These are phyloP conservation scores for Candida ascalaphidarum DNA, from an alignment of 805 yeast species.

Conservation along the genomic window DNA sequence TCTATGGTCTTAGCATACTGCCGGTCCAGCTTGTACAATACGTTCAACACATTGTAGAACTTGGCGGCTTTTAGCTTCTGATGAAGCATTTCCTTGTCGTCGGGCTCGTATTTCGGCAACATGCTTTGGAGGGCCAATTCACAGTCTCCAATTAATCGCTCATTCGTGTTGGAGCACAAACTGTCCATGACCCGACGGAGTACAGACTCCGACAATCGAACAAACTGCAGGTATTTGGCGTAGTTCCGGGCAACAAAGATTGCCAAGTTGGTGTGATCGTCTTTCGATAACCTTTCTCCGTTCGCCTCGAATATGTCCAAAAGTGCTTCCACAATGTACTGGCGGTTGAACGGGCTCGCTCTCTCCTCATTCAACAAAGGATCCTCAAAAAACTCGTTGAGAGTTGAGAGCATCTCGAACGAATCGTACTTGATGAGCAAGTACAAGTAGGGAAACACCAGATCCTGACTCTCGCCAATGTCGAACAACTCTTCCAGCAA, in stretches of 20 bases:
- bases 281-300: slow-evolving; percentile 9
- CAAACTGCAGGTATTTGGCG: slow-evolving; percentile 79
- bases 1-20: slow-evolving; percentile 45
- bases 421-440: slow-evolving; percentile 48
- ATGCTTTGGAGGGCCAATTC: slow-evolving; percentile 72
- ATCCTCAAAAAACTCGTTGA: slow-evolving; percentile 84
- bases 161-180: slow-evolving; percentile 37
- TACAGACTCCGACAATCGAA: slow-evolving; percentile 57
- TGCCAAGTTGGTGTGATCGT: slow-evolving; percentile 33
- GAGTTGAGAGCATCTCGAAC: slow-evolving; percentile 50
- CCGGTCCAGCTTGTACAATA: slow-evolving; percentile 46
- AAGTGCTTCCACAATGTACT: slow-evolving; percentile 67
- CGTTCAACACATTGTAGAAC: slow-evolving; percentile 51
- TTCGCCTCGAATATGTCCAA: slow-evolving; percentile 45
- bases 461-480: slow-evolving; percentile 20
- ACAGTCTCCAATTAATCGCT: slow-evolving; percentile 42
- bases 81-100: slow-evolving; percentile 40
- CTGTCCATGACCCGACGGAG: slow-evolving; percentile 39
- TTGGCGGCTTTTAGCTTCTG: slow-evolving; percentile 44
- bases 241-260: slow-evolving; percentile 74
- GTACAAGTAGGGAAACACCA: slow-evolving; percentile 58
- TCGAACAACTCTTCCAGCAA: slow-evolving; percentile 51
- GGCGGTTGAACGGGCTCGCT: slow-evolving; percentile 46
- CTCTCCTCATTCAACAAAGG: slow-evolving; percentile 54
- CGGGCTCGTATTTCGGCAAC: slow-evolving; percentile 57